Base-by-base conservation (phyloP, 768 basidiomycete species). In the Mycena rebaudengoi region DNA sequence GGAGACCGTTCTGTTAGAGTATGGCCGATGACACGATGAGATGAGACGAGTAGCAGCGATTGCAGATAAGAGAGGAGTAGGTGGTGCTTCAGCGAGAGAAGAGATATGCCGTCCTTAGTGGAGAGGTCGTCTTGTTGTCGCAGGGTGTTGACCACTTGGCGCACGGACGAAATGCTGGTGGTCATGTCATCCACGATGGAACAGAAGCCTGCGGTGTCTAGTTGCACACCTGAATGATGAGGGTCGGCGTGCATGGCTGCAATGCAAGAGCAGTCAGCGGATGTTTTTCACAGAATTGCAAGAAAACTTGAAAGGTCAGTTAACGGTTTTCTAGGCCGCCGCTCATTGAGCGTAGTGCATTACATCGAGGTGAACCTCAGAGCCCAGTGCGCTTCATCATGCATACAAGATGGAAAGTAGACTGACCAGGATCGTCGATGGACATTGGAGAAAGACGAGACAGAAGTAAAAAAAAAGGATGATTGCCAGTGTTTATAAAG, bases 71-170 rank as follows among this genome's bases (percentile, higher is more conserved):
- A 91, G 4, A 98, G 76, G 62, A 98, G 83, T 21, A 92, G 75
- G 55, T 95, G 87, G 68, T 96, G 91, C 78, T 98, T 96, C 50
- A 96, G 78, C 12, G 94, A 92, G 23, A 99, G 82, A 5, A 99
- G 83, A 0, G 98, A 98, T 64, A 99, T 94, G 37, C 98, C 98
- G 29, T 93, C 85, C 69, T 82, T 84, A 12, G 83, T 85, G 64
- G 91, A 83, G 20, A 83, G 74, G 66, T 73, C 64, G 64, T 70
- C 90, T 91, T 83, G 86, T 73, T 85, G 81, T 44, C 80, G 80
- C 16, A 91, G 65, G 11, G 82, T 75, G 62, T 85, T 82, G 30
- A 94, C 73, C 20, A 83, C 75, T 50, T 86, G 81, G 39, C 90
- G 83, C 16, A 84, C 85, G 7, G 91, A 86, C 11, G 85, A 75